These are phyloP conservation scores for Pseudotsuga menziesii DNA, from an alignment of 75 land plant genomes.

Conservation along the genomic window DNA sequence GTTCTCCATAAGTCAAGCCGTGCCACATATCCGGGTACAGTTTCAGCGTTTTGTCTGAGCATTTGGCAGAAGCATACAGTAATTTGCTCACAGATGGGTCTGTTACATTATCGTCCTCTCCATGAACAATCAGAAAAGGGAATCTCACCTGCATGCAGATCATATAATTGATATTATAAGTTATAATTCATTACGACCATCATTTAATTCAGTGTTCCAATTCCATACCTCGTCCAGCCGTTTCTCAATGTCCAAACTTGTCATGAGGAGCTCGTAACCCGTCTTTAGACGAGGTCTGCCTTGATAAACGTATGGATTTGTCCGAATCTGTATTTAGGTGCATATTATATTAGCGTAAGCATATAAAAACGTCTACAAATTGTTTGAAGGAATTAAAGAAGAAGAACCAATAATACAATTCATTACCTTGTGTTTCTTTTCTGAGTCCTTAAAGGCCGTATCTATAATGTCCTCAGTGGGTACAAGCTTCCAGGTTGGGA, in stretches of 20 bases:
- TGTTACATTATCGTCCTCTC: constrained; percentile 36
- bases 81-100: constrained; percentile 36
- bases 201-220: neutral
- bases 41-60: constrained; percentile 45
- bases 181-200: constrained; percentile 22
- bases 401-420: neutral
- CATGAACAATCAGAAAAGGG: constrained; percentile 43
- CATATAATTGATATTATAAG: no score
- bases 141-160: constrained; percentile 28
- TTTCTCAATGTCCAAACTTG: constrained; percentile 54
- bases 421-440: constrained; percentile 37
- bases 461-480: constrained; percentile 45
- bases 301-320: constrained; percentile 67
- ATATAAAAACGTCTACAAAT: neutral
- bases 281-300: constrained; percentile 70
- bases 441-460: constrained; percentile 25
- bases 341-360: neutral
- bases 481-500: constrained; percentile 64
- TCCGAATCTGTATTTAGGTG: constrained; percentile 45
- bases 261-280: constrained; percentile 60
- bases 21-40: constrained; percentile 59
- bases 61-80: constrained; percentile 25
- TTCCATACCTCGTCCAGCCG: constrained; percentile 50
- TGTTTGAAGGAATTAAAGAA: no score
- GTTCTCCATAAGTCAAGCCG: constrained; percentile 47